Conservation (phyloP, 2,329 filamentous ascomycete genomes). For the Penicillium janthinellum region DNA sequence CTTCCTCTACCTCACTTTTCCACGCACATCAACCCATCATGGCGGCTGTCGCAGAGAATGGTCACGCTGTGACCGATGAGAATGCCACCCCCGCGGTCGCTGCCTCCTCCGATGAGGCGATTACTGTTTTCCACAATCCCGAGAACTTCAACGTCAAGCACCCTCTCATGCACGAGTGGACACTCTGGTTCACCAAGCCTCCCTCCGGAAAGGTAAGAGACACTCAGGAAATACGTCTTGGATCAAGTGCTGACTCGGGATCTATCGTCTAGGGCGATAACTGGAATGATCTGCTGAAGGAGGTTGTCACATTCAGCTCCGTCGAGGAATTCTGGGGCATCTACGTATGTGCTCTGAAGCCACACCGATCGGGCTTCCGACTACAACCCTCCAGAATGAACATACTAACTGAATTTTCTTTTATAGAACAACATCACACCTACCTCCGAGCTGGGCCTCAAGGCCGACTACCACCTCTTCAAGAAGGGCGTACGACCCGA, state of each 20-base stretch:
- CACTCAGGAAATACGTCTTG: neutral
- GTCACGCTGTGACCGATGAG: constrained; percentile 51
- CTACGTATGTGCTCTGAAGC: constrained; percentile 69
- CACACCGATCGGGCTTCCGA: neutral
- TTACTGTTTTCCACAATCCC: constrained; percentile 97
- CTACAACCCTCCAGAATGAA: no score
- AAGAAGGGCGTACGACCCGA: constrained; percentile 95
- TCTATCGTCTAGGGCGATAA: constrained; percentile 73
- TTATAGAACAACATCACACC: constrained; percentile 95
- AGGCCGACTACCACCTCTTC: constrained; percentile 99
- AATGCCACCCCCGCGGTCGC: constrained; percentile 56
- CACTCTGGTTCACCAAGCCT: constrained; percentile 98
- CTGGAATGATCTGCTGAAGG: constrained; percentile 97
- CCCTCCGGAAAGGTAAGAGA: constrained; percentile 81
- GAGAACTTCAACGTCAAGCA: constrained; percentile 99
- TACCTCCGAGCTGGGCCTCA: constrained; percentile 91
- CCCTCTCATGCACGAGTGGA: constrained; percentile 96
- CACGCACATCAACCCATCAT: constrained; percentile 31
- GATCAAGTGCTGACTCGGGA: neutral
- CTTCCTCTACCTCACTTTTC: constrained; percentile 8
- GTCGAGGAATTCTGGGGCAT: constrained; percentile 99
- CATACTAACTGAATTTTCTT: constrained; percentile 17
- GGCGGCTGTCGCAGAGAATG: constrained; percentile 43
- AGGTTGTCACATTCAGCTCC: constrained; percentile 97
- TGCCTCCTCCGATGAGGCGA: constrained; percentile 59